Conservation (phyloP, 352 stramenopile genomes). For the Pythium chondricola region DNA sequence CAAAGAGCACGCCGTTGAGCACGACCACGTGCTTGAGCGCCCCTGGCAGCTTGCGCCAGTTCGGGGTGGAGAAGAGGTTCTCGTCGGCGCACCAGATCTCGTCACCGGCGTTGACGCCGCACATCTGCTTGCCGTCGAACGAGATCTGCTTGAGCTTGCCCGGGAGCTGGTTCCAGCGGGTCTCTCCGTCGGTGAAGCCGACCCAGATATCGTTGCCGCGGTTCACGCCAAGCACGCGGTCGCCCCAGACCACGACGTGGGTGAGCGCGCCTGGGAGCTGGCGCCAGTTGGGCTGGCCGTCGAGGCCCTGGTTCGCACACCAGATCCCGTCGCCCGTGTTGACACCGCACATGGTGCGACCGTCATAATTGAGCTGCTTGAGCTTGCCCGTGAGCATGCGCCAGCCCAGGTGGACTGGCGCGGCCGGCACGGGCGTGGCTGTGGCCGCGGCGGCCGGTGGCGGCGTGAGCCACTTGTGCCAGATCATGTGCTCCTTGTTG, state of each 20-base stretch:
- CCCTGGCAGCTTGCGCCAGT: slow-evolving; percentile 19
- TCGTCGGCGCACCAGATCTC: slow-evolving; percentile 25
- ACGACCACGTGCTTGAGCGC: slow-evolving; percentile 23
- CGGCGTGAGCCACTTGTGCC: slow-evolving; percentile 11
- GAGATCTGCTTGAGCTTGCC: slow-evolving; percentile 20
- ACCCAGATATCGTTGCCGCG: slow-evolving; percentile 14
- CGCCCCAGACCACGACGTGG: slow-evolving; percentile 23
- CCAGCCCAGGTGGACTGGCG: slow-evolving; percentile 7
- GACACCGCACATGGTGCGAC: slow-evolving; percentile 12
- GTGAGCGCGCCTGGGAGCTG: slow-evolving; percentile 11
- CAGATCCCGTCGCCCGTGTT: slow-evolving; percentile 11
- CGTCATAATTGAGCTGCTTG: slow-evolving; percentile 19
- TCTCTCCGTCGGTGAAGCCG: slow-evolving; percentile 1
- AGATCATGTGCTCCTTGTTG: background rate
- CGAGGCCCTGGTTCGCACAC: slow-evolving; percentile 13
- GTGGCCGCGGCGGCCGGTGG: slow-evolving; percentile 3
- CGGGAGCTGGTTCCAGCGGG: slow-evolving; percentile 10
- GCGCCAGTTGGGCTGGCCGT: slow-evolving; percentile 17
- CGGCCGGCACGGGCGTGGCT: slow-evolving; percentile 5
- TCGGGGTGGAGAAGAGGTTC: slow-evolving; percentile 10
- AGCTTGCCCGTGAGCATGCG: slow-evolving; percentile 9
- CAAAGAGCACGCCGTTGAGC: slow-evolving; percentile 23
- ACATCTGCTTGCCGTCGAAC: slow-evolving; percentile 25
- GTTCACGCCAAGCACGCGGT: slow-evolving; percentile 19
- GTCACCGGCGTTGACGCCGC: slow-evolving; percentile 8